Evolutionary conservation across 768 basidiomycete species (phyloP).

Genomic region (Mycena vitilis): DNA sequence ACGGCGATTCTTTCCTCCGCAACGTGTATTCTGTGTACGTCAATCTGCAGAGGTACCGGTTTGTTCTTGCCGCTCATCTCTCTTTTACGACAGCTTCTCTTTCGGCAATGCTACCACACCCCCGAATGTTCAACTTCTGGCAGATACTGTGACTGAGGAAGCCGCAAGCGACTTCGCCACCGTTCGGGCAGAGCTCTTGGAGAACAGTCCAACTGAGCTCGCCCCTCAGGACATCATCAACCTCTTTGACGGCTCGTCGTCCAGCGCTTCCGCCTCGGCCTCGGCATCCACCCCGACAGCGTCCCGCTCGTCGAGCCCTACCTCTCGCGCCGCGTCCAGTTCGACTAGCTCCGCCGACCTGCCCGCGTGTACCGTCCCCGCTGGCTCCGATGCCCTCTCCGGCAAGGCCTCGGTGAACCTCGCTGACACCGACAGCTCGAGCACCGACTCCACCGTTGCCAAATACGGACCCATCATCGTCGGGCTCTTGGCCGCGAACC

Average conservation of each 20-base stretch:
- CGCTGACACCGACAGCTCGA: conserved; percentile 16
- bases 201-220: conserved; percentile 42
- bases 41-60: no score
- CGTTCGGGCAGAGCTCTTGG: conserved; percentile 44
- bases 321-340: no score
- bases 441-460: conserved; percentile 33
- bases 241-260: conserved; percentile 29
- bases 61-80: not conserved
- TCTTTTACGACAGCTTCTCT: conserved; percentile 47
- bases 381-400: conserved; percentile 11
- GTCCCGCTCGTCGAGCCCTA: no score
- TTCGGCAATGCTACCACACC: conserved; percentile 51
- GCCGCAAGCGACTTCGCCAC: conserved; percentile 46
- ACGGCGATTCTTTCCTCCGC: conserved; percentile 59
- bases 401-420: conserved; percentile 24
- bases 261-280: not conserved
- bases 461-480: conserved; percentile 44
- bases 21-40: conserved; percentile 59
- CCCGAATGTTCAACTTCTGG: conserved; percentile 56
- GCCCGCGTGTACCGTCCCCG: not conserved
- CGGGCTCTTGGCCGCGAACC: conserved; percentile 43
- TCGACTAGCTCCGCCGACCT: no score
- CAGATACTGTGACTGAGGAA: conserved; percentile 48
- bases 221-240: conserved; percentile 40
- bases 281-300: no score